Base-by-base conservation (phyloP, 1,284 basidiomycete genomes). In the Prillingera fragicola region DNA sequence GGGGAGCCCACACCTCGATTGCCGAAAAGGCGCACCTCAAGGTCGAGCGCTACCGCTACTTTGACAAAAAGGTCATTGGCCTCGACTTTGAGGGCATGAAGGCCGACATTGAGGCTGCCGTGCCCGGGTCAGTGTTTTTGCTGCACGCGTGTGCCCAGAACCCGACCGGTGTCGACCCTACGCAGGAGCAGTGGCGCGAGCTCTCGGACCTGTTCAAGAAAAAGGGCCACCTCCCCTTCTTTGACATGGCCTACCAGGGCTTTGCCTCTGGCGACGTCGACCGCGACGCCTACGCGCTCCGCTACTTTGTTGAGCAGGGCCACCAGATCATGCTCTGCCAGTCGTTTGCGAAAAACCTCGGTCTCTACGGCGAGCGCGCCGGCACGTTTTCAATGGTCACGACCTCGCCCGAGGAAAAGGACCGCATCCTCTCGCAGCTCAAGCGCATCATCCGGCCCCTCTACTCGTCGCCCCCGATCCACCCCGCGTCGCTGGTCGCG, bases 331-430 rank as follows among this genome's bases (percentile, higher is more conserved):
- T 87, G 15, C 79, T 91, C 29, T 77, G 83, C 50, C 95, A 99
- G 73, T 92, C 87, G 38, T 99, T 97, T 70, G 95, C 95, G 42
- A 99, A 99, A 80, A 99, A 98, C 77, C 91, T 96, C 78, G 94
- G 95, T 42, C 78, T 98, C 33, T 98, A 98, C 70, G 95, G 92
- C 56, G 92, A 96, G 73, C 87, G 92, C 67, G 87, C 89, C 47
- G 92, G 92, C 21, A 85, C 87, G 25, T 88, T 98, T 79, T 91
- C 89, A 22, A 70, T 96, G 59, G 82, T 85, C 34, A 80, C 80
- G 34, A 71, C 74, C 44, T 81, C 80, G 55, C 75, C 81, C 38
- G 86, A 86, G 54, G 90, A 95, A 73, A 88, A 84, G 69, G 86
- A 84, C 35, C 82, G 90, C 39, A 81, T 94, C 37, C 82, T 89